These are phyloP conservation scores for Colletotrichum orbiculare DNA, from an alignment of 2,329 filamentous ascomycete species.

Conservation along the genomic window DNA sequence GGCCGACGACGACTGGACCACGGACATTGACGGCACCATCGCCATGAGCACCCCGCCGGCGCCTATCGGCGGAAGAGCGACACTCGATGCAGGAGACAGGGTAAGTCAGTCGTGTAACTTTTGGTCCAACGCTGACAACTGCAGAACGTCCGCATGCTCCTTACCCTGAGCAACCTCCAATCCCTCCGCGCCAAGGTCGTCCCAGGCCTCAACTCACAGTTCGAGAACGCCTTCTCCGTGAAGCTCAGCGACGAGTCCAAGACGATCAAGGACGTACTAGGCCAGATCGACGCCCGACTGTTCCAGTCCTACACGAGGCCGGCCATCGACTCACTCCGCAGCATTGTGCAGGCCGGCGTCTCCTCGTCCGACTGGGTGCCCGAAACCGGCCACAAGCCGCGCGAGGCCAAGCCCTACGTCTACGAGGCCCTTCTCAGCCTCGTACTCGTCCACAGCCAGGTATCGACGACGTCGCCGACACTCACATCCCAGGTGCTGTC, in stretches of 20 bases:
- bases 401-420: conserved; percentile 86
- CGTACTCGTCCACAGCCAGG: conserved; percentile 91
- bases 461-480: conserved; percentile 80
- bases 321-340: conserved; percentile 73
- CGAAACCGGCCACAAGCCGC: conserved; percentile 65
- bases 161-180: conserved; percentile 93
- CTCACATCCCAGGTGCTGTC: conserved; percentile 86
- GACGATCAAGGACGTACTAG: conserved; percentile 89
- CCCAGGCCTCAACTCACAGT: conserved; percentile 88
- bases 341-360: conserved; percentile 80
- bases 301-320: conserved; percentile 94
- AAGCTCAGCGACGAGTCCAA: conserved; percentile 94
- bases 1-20: conserved; percentile 71
- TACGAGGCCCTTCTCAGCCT: conserved; percentile 87
- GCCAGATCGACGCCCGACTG: conserved; percentile 88
- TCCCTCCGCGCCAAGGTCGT: conserved; percentile 84
- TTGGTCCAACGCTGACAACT: conserved; percentile 39
- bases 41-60: conserved; percentile 47
- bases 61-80: conserved; percentile 55
- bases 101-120: conserved; percentile 51
- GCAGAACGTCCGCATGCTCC: conserved; percentile 89
- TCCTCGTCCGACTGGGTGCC: conserved; percentile 78
- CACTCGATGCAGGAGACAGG: conserved; percentile 66
- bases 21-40: conserved; percentile 56
- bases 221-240: conserved; percentile 93